Conservation (phyloP, 306 rosid genomes). For the Casuarina glauca region DNA sequence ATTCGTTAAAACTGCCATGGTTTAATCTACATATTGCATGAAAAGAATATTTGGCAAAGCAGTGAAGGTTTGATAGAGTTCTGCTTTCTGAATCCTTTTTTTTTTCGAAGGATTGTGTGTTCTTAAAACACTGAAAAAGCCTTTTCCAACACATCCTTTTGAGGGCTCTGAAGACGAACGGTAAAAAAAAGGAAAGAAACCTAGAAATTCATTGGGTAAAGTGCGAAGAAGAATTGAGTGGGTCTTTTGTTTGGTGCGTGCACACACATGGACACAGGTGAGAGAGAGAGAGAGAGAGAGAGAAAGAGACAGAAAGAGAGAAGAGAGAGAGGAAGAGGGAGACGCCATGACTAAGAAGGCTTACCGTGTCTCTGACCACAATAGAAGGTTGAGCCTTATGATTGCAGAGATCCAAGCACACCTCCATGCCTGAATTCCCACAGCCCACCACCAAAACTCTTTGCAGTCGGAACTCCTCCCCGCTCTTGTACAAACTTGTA, state of each 20-base stretch:
- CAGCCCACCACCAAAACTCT: conserved; percentile 85
- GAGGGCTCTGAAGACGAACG: no score
- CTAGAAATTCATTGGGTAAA: background rate
- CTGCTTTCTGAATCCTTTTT: no score
- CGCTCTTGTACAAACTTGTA: conserved; percentile 72
- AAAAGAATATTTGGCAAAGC: background rate
- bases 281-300: background rate
- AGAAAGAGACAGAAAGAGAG: background rate
- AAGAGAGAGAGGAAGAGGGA: background rate
- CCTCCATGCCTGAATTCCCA: conserved; percentile 98
- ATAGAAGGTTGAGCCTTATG: conserved; percentile 71
- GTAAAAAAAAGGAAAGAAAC: no score
- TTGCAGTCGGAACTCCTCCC: conserved; percentile 56
- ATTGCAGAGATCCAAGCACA: conserved; percentile 84
- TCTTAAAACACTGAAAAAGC: no score
- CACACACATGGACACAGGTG: background rate
- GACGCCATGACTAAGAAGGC: conserved; percentile 7
- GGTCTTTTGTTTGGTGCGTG: background rate
- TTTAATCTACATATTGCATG: background rate
- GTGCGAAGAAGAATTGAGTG: background rate
- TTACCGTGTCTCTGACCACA: conserved; percentile 77
- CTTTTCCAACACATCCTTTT: no score
- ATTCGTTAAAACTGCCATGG: conserved; percentile 2
- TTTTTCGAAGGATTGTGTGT: no score
- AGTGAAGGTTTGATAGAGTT: no score